A percentile compares a stretch with the other conserved stretches of the same genome.
Conservation (phyloP, 2,329 filamentous ascomycete genomes). For the Sporothrix brunneoviolacea region DNA sequence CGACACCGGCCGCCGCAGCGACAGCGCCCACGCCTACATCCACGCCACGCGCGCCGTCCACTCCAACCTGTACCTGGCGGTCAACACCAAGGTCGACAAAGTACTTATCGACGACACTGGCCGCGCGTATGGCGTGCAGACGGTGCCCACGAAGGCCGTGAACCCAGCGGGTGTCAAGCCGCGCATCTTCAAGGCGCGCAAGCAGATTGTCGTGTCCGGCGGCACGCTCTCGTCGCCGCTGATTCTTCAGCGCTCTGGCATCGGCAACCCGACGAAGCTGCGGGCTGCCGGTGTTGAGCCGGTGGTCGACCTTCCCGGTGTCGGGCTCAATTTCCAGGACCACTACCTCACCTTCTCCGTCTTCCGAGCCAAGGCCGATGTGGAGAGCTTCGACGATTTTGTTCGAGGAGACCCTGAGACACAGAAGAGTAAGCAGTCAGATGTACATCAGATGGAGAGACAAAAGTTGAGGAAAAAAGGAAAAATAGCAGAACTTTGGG, state of each 20-base stretch:
- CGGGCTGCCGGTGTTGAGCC: slow-evolving; percentile 61
- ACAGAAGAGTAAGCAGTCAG: slow-evolving; percentile 49
- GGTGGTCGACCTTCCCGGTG: slow-evolving; percentile 63
- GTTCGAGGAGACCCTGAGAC: slow-evolving; percentile 64
- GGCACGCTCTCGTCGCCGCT: slow-evolving; percentile 68
- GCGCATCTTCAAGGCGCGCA: slow-evolving; percentile 58
- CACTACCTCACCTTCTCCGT: slow-evolving; percentile 66
- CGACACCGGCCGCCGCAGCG: slow-evolving; percentile 63
- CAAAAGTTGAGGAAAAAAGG: no score
- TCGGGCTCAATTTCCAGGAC: slow-evolving; percentile 71
- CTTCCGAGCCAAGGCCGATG: slow-evolving; percentile 66
- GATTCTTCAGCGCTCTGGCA: slow-evolving; percentile 68
- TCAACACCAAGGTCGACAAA: slow-evolving; percentile 74
- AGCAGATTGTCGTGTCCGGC: slow-evolving; percentile 66
- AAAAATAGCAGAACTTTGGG: no score
- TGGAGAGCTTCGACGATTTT: slow-evolving; percentile 77
- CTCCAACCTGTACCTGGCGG: slow-evolving; percentile 63
- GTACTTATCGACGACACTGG: slow-evolving; percentile 63
- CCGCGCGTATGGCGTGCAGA: slow-evolving; percentile 63
- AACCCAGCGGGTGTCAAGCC: slow-evolving; percentile 41
- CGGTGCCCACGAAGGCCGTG: slow-evolving; percentile 55
- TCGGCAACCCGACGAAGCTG: slow-evolving; percentile 67
- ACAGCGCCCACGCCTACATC: slow-evolving; percentile 71
- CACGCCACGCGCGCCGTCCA: slow-evolving; percentile 67
- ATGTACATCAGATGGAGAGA: no score